Evolutionary conservation across 306 rosid species (phyloP).

Genomic region (cucumber (Cucumis sativus)): DNA sequence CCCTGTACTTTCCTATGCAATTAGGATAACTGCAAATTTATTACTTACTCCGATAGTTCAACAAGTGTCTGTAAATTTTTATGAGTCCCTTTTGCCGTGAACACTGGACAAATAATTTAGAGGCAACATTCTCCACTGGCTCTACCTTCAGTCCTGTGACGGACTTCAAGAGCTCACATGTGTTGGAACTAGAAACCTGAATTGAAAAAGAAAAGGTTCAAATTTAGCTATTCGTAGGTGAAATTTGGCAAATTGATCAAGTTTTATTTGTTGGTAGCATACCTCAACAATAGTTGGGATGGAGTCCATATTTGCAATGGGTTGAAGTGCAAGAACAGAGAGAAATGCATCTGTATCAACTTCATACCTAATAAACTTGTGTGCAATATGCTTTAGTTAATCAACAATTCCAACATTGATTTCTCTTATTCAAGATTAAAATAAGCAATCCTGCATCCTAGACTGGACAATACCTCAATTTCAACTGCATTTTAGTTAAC

Average conservation of each 20-base stretch:
- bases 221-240: not conserved
- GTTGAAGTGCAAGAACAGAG: conserved; percentile 90
- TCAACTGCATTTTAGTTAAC: not conserved
- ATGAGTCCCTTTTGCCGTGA: conserved; percentile 95
- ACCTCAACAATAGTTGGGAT: conserved; percentile 93
- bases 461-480: not conserved
- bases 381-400: not conserved
- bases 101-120: conserved; percentile 93
- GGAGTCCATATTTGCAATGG: conserved; percentile 67
- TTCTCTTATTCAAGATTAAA: not conserved
- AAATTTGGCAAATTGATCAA: not conserved
- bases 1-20: not conserved
- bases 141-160: conserved; percentile 73
- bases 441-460: not conserved
- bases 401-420: not conserved
- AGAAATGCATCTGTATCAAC: conserved; percentile 98
- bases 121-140: conserved; percentile 88
- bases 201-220: conserved; percentile 18
- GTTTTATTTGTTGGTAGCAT: conserved; percentile 15
- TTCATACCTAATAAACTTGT: conserved; percentile 55
- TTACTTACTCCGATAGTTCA: conserved; percentile 67
- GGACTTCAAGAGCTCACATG: conserved; percentile 79
- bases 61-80: conserved; percentile 94
- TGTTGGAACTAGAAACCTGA: conserved; percentile 86
- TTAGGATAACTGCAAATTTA: not conserved